phyloP scores from a whole-genome alignment of 78 protist species.

The Dictyostelium purpureum region DNA sequence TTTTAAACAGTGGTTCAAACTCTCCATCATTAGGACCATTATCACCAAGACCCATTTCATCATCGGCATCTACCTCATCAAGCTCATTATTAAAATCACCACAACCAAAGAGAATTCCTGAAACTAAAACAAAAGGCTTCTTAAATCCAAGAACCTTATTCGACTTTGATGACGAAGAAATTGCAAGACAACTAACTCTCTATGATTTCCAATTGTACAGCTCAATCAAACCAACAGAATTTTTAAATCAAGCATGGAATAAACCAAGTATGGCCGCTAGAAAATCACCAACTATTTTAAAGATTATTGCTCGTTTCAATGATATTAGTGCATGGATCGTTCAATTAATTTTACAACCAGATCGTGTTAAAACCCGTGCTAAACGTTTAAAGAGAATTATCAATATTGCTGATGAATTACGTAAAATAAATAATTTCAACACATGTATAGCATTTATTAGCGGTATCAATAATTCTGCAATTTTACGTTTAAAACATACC shows the following conservation, averaged over 20 bases:
- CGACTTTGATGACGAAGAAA: conserved; percentile 79
- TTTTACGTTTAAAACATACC: conserved; percentile 57
- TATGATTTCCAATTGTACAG: conserved; percentile 56
- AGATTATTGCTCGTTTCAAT: conserved; percentile 58
- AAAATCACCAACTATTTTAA: conserved; percentile 60
- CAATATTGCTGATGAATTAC: conserved; percentile 62
- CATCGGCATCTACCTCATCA: conserved; percentile 12
- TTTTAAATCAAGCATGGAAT: conserved; percentile 77
- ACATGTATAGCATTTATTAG: conserved; percentile 65
- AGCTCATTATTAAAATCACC: neutral
- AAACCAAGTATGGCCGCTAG: conserved; percentile 37
- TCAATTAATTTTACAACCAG: conserved; percentile 53
- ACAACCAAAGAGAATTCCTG: conserved; percentile 35
- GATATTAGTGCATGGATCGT: conserved; percentile 66
- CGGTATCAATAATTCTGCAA: conserved; percentile 69
- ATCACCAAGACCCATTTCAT: conserved; percentile 9
- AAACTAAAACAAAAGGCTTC: conserved; percentile 27
- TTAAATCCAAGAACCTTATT: conserved; percentile 43
- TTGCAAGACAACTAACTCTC: conserved; percentile 71
- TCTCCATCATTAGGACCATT: neutral
- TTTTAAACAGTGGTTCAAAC: neutral
- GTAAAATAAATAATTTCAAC: conserved; percentile 64
- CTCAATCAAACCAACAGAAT: conserved; percentile 69
- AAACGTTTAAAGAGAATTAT: conserved; percentile 59
- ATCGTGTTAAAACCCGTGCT: conserved; percentile 67